Base-by-base conservation (phyloP, 2,329 filamentous ascomycete genomes). In the Stagonosporopsis vannaccii region DNA sequence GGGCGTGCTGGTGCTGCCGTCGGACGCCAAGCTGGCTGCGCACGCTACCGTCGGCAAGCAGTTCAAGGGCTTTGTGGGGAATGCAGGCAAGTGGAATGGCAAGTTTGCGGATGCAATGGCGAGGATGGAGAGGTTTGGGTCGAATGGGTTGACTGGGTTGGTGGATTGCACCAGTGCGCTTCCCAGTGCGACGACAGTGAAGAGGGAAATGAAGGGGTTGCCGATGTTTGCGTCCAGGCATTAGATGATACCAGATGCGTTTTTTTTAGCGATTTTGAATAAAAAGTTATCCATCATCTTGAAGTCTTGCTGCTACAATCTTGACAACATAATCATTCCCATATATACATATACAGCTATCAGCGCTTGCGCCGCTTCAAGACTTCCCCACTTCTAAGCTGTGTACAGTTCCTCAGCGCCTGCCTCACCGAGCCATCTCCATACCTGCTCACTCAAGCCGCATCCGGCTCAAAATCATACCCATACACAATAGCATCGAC, bases 11-110 rank as follows among this genome's bases (percentile, higher is more conserved):
- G 63, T 71, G 15, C 71, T 76, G 30, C 68, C 72, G 2, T 65
- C 61, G 20, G 74, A 77, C 40, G 63, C 65, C 35, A 72, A 73
- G 50, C 54, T 76, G 0, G 64, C 68, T 7, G 59, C 62, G 9
- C 63, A 70, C 30, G 48, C 49, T 11, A 62, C 58, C 15, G 70
- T 76, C 0, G 75, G 74, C 1, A 69, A 72, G 45, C 67, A 71
- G 56, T 75, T 77, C 58, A 63, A 65, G 55, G 70, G 65, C 13
- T 75, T 78, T 26, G 70, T 76, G 1, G 61, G 65, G 17, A 70
- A 70, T 43, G 66, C 70, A 45, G 72, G 66, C 8, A 70, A 72
- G 55, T 77, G 74, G 74, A 71, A 59, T 25, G 65, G 65, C 22
- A 68, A 68, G 42, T 75, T 73, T 57, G 64, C 65, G 3, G 65